Conservation (phyloP, 192 early-diverging fungal genomes). For the Kickxella alabastrina region DNA sequence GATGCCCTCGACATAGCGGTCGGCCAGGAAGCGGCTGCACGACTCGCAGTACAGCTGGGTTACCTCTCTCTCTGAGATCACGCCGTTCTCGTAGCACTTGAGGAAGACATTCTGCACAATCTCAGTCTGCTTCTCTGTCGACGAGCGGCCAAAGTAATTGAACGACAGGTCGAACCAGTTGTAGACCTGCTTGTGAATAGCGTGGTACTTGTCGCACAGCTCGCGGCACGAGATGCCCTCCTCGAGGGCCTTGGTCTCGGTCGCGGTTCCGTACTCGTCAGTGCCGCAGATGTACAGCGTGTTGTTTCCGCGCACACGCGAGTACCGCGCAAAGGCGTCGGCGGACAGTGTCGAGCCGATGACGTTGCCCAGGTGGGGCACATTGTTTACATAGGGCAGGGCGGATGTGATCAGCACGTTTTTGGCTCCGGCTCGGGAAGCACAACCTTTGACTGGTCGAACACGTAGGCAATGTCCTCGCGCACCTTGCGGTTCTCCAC, state of each 20-base stretch:
- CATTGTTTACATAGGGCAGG: conserved; percentile 98
- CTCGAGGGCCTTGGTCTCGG: conserved; percentile 95
- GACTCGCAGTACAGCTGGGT: conserved; percentile 88
- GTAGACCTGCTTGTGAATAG: conserved; percentile 81
- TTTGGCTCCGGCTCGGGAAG: conserved; percentile 45
- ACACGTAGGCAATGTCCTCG: conserved; percentile 18
- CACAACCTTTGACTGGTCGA: conserved; percentile 25
- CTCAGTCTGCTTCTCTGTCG: conserved; percentile 84
- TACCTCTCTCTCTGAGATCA: conserved; percentile 69
- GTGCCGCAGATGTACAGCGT: conserved; percentile 93
- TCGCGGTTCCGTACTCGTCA: conserved; percentile 99
- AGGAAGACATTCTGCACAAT: conserved; percentile 89
- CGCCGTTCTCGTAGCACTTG: conserved; percentile 67
- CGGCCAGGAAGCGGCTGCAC: conserved; percentile 88
- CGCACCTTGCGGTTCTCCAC: conserved; percentile 45
- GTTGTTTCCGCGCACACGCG: conserved; percentile 84
- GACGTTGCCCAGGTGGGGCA: conserved; percentile 98
- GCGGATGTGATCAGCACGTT: conserved; percentile 96
- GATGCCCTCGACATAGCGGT: conserved; percentile 95
- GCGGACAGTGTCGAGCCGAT: conserved; percentile 97
- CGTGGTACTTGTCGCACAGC: conserved; percentile 96
- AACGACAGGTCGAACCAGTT: conserved; percentile 95
- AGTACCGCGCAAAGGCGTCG: conserved; percentile 95
- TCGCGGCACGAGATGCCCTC: conserved; percentile 86
- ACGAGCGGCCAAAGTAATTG: conserved; percentile 94